Evolutionary conservation across 495 filamentous ascomycete genomes (phyloP), one percentile per base, ranked within the genome.

Genomic region (Annulohypoxylon maeteangense): DNA sequence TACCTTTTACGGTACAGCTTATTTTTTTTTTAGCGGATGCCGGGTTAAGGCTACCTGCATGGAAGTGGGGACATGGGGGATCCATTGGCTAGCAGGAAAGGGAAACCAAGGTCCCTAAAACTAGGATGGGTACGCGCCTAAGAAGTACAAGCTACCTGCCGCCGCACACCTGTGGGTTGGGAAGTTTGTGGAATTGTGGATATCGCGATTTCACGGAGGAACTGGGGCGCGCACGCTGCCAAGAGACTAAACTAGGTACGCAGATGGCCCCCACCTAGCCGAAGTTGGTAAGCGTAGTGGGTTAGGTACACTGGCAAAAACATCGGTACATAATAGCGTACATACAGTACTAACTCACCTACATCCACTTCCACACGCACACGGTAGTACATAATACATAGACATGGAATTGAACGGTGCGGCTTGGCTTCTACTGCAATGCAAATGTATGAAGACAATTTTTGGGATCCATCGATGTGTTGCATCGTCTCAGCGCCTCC

Each of bases 1-100:
- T 68, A 53, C 64, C 54, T 22, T 50, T 64, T 56, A 12, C 55
- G 61, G 70, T 65, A 62, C 48, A 61, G 70, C 38, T 31, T 57
- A 45, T 47, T 45, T 44, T 59, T 59, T 31, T 65, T 36, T 68
- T 65, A 65, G 60, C 34, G 55, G 53, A 42, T 40, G 36, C 65
- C 65, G 70, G 60, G 48, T 65, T 48, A 68, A 72, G 70, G 70
- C 70, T 72, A 50, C 61, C 48, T 72, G 70, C 70, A 65, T 68
- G 23, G 31, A 18, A 25, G 70, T 68, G 65, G 70, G 55, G 65
- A 63, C 18, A 65, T 32, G 60, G 69, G 70, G 65, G 38, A 56
- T 62, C 70, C 70, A 72, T 72, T 68, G 55, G 70, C 70, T 68
- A 68, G 47, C 70, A 72, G 36, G 42, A 68, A 68, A 58, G 40